Base-by-base conservation (phyloP, 495 filamentous ascomycete genomes). In the Trichocladium uniseriatum region DNA sequence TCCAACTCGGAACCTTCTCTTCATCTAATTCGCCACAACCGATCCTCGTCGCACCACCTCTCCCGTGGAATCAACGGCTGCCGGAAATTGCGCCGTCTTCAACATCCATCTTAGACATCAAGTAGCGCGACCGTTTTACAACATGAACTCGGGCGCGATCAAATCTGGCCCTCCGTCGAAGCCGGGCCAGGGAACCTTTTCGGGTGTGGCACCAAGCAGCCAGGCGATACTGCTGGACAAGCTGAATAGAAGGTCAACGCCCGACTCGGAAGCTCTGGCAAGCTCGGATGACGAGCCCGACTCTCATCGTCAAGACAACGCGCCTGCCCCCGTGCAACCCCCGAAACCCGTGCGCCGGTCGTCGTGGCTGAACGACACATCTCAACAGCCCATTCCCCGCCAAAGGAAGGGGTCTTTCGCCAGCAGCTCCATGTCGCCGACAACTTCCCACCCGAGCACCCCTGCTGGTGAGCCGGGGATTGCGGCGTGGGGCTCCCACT, bases 271-370 rank as follows among this genome's bases (percentile, higher is more conserved):
- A 60, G 90, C 89, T 36, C 69, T 96, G 40, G 87, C 85, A 32
- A 95, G 89, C 51, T 95, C 90, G 3, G 90, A 96, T 60, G 90
- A 96, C 58, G 90, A 96, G 61, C 76, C 70, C 29, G 89, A 83
- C 38, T 53, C 65, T 36, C 75, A 69, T 48, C 73, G 72, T 34
- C 74, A 73, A 59, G 76, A 75, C 24, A 58, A 55, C 16, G 58
- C 55, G 31, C 75, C 69, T 49, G 61, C 64, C 15, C 60, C 58
- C 14, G 65, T 58, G 44, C 78, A 69, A 51, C 71, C 70, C 28
- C 67, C 70, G 27, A 76, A 71, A 48, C 74, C 76, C 6, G 70
- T 74, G 13, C 73, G 79, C 29, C 72, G 79, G 42, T 70, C 78
- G 36, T 82, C 79, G 15, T 82, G 72, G 79, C 61, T 73, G 62